Percentiles rank a stretch among this genome's conserved stretches.
phyloP scores from a whole-genome alignment of 495 filamentous ascomycete species.

The Aspergillus bertholletiae region DNA sequence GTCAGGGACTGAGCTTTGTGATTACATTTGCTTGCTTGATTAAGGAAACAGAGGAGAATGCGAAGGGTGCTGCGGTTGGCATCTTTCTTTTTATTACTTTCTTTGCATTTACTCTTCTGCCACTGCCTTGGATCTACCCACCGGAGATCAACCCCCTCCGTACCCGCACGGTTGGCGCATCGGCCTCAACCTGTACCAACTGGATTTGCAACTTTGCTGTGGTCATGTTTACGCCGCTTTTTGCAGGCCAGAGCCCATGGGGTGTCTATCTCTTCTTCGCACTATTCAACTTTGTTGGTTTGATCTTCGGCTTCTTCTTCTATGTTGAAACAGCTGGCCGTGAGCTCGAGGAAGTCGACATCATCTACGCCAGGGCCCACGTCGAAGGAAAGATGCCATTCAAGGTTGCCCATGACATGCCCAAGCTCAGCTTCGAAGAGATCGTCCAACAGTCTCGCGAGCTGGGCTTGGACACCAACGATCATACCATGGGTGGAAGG shows the following conservation, averaged over 20 bases:
- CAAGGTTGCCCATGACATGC: constrained; percentile 26
- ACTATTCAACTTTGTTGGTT: constrained; percentile 59
- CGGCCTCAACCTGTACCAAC: constrained; percentile 41
- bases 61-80: constrained; percentile 38
- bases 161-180: constrained; percentile 60
- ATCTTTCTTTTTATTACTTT: constrained; percentile 38
- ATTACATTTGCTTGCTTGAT: constrained; percentile 37
- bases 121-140: constrained; percentile 69
- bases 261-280: constrained; percentile 61
- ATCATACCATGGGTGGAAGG: constrained; percentile 24
- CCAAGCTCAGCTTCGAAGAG: constrained; percentile 29
- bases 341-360: constrained; percentile 71
- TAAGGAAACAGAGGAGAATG: constrained; percentile 10
- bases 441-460: constrained; percentile 24
- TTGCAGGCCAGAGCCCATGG: constrained; percentile 25
- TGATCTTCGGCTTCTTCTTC: constrained; percentile 63
- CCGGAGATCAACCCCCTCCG: constrained; percentile 72
- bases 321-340: constrained; percentile 66
- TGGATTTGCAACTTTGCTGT: constrained; percentile 47
- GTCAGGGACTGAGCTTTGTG: constrained; percentile 40
- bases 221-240: constrained; percentile 44
- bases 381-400: constrained; percentile 34
- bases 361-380: constrained; percentile 42
- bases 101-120: constrained; percentile 37
- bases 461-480: no score